Conservation (phyloP, 257 asterid genomes). For the Coffea eugenioides region DNA sequence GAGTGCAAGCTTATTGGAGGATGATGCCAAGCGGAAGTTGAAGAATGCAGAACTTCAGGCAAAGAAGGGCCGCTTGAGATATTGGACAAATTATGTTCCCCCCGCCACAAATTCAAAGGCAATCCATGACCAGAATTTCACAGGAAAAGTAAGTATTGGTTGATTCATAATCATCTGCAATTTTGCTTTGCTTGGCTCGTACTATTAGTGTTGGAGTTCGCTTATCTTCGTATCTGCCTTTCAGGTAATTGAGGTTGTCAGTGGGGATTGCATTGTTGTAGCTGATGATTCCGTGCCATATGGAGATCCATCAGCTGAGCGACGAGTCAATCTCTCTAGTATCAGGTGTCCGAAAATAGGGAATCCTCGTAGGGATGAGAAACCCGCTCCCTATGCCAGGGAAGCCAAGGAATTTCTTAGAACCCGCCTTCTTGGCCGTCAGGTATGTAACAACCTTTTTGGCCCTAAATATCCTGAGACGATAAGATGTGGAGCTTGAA, state of each 20-base stretch:
- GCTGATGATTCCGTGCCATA: constrained; percentile 89
- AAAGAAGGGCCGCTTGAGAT: constrained; percentile 68
- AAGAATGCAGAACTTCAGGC: constrained; percentile 89
- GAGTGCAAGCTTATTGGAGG: constrained; percentile 86
- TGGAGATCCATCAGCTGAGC: constrained; percentile 93
- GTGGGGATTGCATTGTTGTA: constrained; percentile 84
- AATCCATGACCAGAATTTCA: constrained; percentile 91
- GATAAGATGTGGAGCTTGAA: constrained; percentile 5
- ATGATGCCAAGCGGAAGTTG: constrained; percentile 64
- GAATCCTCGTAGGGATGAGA: constrained; percentile 91
- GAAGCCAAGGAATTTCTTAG: constrained; percentile 96
- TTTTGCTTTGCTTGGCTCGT: constrained; percentile 1
- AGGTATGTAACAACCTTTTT: constrained; percentile 43
- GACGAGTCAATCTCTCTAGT: constrained; percentile 95
- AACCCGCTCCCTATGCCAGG: constrained; percentile 94
- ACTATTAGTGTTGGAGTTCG: constrained; percentile 6
- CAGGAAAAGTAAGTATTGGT: constrained; percentile 66
- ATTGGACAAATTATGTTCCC: constrained; percentile 87
- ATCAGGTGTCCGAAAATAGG: constrained; percentile 93
- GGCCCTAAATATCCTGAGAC: constrained; percentile 8
- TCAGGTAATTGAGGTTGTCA: constrained; percentile 92
- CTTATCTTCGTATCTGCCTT: constrained; percentile 11
- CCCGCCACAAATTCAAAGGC: constrained; percentile 90
- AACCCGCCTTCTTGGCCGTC: constrained; percentile 84
- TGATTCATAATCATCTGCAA: not conserved